Percentiles rank a stretch among this genome's conserved stretches.
These are phyloP conservation scores for Marasmius tenuissimus DNA, from an alignment of 1,284 basidiomycete genomes.

Conservation along the genomic window DNA sequence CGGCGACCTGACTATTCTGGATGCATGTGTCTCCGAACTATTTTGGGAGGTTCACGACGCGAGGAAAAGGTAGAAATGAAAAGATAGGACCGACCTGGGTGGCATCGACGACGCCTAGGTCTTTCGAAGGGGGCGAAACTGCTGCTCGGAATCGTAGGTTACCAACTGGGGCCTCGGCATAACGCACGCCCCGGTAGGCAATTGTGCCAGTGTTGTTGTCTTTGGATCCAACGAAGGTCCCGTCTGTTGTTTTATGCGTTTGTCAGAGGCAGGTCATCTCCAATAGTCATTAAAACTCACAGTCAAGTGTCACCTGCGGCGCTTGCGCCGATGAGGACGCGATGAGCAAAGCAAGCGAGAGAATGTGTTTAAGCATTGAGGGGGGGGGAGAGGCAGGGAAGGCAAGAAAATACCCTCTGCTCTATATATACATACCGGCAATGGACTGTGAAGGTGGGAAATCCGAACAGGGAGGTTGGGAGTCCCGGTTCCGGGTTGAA, in stretches of 20 bases:
- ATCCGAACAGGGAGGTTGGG: too few species aligned
- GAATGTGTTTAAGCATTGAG: neutral
- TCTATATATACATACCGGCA: too few species aligned
- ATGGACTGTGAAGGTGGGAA: too few species aligned
- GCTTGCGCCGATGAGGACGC: neutral
- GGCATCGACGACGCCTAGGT: constrained; percentile 35
- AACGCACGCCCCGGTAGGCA: constrained; percentile 36
- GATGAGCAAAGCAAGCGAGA: neutral
- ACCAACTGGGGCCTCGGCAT: constrained; percentile 37
- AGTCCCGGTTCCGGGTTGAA: too few species aligned
- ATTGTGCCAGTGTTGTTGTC: constrained; percentile 29
- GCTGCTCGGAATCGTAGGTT: constrained; percentile 38
- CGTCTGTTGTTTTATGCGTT: constrained; percentile 26
- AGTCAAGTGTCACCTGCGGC: constrained; percentile 5
- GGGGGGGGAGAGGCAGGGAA: too few species aligned
- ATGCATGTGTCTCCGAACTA: neutral
- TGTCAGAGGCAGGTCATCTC: neutral
- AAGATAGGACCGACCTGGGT: constrained; percentile 22
- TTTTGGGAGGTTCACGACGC: neutral
- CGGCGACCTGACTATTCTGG: too few species aligned
- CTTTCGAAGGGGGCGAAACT: constrained; percentile 33
- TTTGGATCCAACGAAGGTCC: constrained; percentile 32
- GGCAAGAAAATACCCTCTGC: too few species aligned
- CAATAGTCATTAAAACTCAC: constrained; percentile 3
- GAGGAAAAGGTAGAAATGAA: neutral